Evolutionary conservation across 108 stramenopile species (phyloP).

Genomic region (Cyclotella kingstonii): DNA sequence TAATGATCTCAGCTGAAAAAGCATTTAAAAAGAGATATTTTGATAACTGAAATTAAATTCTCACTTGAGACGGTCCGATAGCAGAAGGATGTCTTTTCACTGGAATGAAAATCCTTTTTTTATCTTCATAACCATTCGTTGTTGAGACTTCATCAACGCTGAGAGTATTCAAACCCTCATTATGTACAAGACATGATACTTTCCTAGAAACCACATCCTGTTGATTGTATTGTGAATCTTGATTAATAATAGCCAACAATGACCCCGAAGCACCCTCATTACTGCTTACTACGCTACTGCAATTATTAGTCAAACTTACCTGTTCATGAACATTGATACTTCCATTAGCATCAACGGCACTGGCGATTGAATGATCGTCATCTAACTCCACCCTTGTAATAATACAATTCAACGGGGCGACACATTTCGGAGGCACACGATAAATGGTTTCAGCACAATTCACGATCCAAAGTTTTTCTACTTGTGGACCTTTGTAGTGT

Average conservation of each 20-base stretch:
- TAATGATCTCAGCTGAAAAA: background rate
- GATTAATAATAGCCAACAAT: no score
- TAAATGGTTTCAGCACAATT: constrained; percentile 27
- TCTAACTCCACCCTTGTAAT: constrained; percentile 32
- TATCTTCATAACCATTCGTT: constrained; percentile 9
- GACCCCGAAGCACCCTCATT: no score
- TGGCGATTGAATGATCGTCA: constrained; percentile 4
- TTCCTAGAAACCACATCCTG: no score
- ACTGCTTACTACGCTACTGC: background rate
- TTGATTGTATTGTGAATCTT: no score
- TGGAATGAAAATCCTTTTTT: constrained; percentile 32
- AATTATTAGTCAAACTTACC: background rate
- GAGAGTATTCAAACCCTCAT: background rate
- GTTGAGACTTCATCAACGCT: background rate
- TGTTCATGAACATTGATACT: constrained; percentile 1
- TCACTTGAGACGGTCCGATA: constrained; percentile 34
- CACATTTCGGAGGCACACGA: constrained; percentile 20
- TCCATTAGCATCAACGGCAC: background rate
- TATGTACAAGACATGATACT: background rate
- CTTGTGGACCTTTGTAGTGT: background rate
- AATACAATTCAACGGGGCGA: constrained; percentile 24
- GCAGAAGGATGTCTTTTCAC: constrained; percentile 27
- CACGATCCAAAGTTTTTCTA: constrained; percentile 36
- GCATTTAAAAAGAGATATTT: background rate
- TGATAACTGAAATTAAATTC: background rate